phyloP scores from a whole-genome alignment of 176 grass and related monocot genomes.

The Dendrocalamus sinicus region DNA sequence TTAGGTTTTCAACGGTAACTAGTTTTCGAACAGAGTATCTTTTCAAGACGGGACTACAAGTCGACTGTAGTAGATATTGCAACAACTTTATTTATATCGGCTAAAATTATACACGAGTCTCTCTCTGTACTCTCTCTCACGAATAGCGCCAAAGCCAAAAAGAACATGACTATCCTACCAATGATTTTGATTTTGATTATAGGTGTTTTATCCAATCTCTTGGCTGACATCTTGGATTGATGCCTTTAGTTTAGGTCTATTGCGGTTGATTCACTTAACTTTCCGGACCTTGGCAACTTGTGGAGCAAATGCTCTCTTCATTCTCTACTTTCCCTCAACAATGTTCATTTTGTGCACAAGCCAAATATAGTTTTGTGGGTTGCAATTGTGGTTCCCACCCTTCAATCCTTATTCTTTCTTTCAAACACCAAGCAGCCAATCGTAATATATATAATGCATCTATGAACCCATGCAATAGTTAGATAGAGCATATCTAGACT shows the following conservation, averaged over 20 bases:
- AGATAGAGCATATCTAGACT: background rate
- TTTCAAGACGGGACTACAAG: too few species aligned
- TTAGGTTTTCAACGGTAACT: too few species aligned
- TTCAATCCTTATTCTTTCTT: background rate
- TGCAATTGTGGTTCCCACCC: background rate
- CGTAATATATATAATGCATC: background rate
- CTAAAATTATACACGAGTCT: too few species aligned
- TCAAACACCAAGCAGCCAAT: slow-evolving; percentile 9
- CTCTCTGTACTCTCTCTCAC: too few species aligned
- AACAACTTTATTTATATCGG: too few species aligned
- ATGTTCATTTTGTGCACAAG: background rate
- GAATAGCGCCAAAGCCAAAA: too few species aligned
- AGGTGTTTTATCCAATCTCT: background rate
- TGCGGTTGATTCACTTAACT: background rate
- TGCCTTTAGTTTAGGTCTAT: background rate
- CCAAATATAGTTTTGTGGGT: background rate
- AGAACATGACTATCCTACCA: background rate
- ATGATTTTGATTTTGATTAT: slow-evolving; percentile 8
- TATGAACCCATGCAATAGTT: background rate
- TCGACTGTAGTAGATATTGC: too few species aligned
- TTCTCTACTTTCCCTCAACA: slow-evolving; percentile 8
- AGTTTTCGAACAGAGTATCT: too few species aligned
- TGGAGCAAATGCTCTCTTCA: background rate
- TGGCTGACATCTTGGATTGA: background rate
- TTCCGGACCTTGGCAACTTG: background rate